Evolutionary conservation across 306 rosid species (phyloP).

Genomic region (Vigna nakashimae): DNA sequence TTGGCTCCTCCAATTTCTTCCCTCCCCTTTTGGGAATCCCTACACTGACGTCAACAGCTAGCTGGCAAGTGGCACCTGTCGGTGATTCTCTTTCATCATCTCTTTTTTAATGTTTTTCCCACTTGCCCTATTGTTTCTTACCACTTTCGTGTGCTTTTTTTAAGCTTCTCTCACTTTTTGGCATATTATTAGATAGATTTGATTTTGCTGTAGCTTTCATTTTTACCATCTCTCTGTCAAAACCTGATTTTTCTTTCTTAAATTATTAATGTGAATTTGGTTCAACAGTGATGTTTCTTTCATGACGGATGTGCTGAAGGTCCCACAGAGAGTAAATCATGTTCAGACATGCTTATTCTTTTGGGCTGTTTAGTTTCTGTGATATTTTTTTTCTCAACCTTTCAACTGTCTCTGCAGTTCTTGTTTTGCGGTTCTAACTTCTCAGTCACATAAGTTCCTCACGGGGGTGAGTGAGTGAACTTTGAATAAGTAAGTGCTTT

Average conservation of each 20-base stretch:
- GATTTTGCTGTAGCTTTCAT: not conserved
- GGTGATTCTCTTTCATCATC: constrained; percentile 35
- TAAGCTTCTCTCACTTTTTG: constrained; percentile 8
- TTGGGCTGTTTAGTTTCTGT: constrained; percentile 18
- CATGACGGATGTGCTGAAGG: constrained; percentile 1
- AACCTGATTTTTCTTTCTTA: not conserved
- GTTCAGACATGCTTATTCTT: constrained; percentile 29
- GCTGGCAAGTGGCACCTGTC: constrained; percentile 45
- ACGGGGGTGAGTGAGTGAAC: constrained; percentile 11
- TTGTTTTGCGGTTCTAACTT: not conserved
- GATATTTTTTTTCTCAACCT: not conserved
- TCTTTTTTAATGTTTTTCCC: constrained; percentile 4
- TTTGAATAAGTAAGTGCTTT: constrained; percentile 10
- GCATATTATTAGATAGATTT: not conserved
- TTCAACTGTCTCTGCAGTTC: constrained; percentile 28
- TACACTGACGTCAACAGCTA: constrained; percentile 28
- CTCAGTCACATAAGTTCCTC: not conserved
- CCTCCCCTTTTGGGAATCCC: not conserved
- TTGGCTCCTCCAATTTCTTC: not conserved
- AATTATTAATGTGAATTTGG: constrained; percentile 17
- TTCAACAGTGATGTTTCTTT: constrained; percentile 21
- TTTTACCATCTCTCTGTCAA: not conserved
- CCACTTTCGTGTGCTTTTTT: constrained; percentile 5
- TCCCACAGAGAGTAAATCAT: constrained; percentile 23
- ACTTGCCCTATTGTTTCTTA: not conserved